phyloP scores from a whole-genome alignment of 345 rosid species.

The Microcos paniculata region DNA sequence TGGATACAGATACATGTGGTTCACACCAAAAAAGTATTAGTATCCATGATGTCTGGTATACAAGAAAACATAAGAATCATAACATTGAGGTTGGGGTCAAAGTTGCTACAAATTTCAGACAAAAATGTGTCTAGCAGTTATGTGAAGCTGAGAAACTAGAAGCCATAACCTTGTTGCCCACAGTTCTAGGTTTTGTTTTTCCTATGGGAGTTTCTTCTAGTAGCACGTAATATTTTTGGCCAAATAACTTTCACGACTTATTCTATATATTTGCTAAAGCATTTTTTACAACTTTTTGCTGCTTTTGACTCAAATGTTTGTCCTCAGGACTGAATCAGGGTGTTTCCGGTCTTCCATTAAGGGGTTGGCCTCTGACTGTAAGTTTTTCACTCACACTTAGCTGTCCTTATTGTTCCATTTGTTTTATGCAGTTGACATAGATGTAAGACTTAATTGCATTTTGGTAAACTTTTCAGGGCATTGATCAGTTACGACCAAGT shows the following conservation, averaged over 20 bases:
- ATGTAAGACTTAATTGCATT: not conserved
- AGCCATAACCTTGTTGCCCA: not conserved
- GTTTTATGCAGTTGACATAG: not conserved
- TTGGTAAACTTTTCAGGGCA: slow-evolving; percentile 37
- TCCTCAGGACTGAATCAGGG: slow-evolving; percentile 53
- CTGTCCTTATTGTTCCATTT: not conserved
- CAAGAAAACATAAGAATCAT: not conserved
- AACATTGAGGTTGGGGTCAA: not conserved
- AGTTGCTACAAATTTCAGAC: not conserved
- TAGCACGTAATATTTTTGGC: not conserved
- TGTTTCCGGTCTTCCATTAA: slow-evolving; percentile 54
- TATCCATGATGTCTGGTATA: not conserved
- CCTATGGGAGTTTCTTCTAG: not conserved
- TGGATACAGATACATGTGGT: no score
- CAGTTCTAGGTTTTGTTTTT: not conserved
- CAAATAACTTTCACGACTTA: no score
- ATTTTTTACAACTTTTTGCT: not conserved
- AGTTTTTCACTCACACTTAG: slow-evolving; percentile 27
- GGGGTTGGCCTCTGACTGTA: slow-evolving; percentile 73
- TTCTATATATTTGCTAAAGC: not conserved
- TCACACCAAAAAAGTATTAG: no score
- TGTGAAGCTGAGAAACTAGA: not conserved
- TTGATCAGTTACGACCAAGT: slow-evolving; percentile 51
- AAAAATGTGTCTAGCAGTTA: not conserved
- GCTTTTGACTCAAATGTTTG: slow-evolving; percentile 2